Evolutionary conservation across 2,329 filamentous ascomycete species (phyloP).

Genomic region (Alternaria novae-zelandiae): DNA sequence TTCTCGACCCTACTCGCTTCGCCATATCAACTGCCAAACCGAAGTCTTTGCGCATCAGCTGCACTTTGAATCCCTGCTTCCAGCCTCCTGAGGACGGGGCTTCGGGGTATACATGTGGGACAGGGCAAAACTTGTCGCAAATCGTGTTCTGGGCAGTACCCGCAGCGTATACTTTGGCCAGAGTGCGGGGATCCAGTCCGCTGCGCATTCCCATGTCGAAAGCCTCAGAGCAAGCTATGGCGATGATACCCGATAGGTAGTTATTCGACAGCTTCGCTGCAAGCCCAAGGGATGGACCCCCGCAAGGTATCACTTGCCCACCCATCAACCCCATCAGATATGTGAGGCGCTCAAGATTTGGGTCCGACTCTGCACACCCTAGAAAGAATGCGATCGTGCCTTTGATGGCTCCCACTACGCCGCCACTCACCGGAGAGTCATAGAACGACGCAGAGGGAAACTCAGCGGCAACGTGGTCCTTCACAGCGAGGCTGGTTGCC

Average conservation of each 20-base stretch:
- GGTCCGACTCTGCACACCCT: slow-evolving; percentile 55
- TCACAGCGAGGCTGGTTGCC: slow-evolving; percentile 56
- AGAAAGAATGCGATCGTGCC: slow-evolving; percentile 64
- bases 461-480: slow-evolving; percentile 45
- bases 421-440: slow-evolving; percentile 62
- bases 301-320: slow-evolving; percentile 61
- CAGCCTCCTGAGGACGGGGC: slow-evolving; percentile 59
- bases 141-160: slow-evolving; percentile 61
- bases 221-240: slow-evolving; percentile 64
- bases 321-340: slow-evolving; percentile 60
- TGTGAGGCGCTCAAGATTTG: slow-evolving; percentile 54
- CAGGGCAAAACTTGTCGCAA: slow-evolving; percentile 59
- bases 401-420: slow-evolving; percentile 59
- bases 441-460: slow-evolving; percentile 57
- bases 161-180: slow-evolving; percentile 60
- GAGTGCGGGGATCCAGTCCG: slow-evolving; percentile 61
- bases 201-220: slow-evolving; percentile 66
- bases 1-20: slow-evolving; percentile 57
- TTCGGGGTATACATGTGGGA: slow-evolving; percentile 57
- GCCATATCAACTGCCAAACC: slow-evolving; percentile 62
- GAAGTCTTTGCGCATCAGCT: slow-evolving; percentile 67
- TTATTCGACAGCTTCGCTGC: slow-evolving; percentile 68
- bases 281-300: slow-evolving; percentile 62
- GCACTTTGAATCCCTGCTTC: slow-evolving; percentile 63
- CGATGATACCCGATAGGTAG: slow-evolving; percentile 65